These are phyloP conservation scores for Verticillium nubilum DNA, from an alignment of 2,329 filamentous ascomycete genomes.

Conservation along the genomic window DNA sequence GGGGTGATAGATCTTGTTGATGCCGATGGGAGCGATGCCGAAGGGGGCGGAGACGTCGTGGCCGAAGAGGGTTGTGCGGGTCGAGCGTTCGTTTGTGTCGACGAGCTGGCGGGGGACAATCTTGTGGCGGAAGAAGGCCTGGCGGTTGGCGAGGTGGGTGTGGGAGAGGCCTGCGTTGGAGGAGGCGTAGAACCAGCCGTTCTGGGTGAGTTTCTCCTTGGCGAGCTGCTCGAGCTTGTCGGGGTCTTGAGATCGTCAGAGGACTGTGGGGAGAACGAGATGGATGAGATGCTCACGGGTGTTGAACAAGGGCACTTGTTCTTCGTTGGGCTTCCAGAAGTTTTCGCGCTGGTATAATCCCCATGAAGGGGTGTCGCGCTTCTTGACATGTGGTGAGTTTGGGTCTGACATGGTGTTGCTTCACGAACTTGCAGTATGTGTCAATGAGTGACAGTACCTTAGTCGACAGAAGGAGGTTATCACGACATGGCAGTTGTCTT, in stretches of 20 bases:
- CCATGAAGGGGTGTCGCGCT: slow-evolving; percentile 17
- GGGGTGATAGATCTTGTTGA: slow-evolving; percentile 60
- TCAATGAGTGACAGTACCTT: not conserved
- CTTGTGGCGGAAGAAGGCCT: slow-evolving; percentile 59
- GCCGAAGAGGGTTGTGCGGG: slow-evolving; percentile 52
- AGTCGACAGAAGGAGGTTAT: not conserved
- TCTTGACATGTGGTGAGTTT: slow-evolving; percentile 16
- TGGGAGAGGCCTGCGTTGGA: slow-evolving; percentile 18
- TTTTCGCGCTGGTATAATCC: slow-evolving; percentile 19
- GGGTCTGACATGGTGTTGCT: slow-evolving; percentile 7
- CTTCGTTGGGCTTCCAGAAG: slow-evolving; percentile 19
- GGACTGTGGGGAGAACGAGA: not conserved
- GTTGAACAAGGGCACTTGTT: slow-evolving; percentile 16
- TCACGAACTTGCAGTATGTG: not conserved
- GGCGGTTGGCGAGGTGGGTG: slow-evolving; percentile 50
- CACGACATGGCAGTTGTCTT: not conserved
- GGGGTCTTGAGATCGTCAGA: slow-evolving; percentile 34
- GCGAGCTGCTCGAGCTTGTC: slow-evolving; percentile 54
- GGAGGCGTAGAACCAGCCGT: slow-evolving; percentile 38
- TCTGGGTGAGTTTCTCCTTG: slow-evolving; percentile 47
- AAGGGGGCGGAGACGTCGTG: slow-evolving; percentile 49
- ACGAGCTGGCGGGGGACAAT: slow-evolving; percentile 58
- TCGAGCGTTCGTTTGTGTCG: slow-evolving; percentile 55
- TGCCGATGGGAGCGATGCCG: slow-evolving; percentile 56
- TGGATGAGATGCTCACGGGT: slow-evolving; percentile 10